Conservation (phyloP, 1,284 basidiomycete genomes). For the Apiotrichum montevideense region DNA sequence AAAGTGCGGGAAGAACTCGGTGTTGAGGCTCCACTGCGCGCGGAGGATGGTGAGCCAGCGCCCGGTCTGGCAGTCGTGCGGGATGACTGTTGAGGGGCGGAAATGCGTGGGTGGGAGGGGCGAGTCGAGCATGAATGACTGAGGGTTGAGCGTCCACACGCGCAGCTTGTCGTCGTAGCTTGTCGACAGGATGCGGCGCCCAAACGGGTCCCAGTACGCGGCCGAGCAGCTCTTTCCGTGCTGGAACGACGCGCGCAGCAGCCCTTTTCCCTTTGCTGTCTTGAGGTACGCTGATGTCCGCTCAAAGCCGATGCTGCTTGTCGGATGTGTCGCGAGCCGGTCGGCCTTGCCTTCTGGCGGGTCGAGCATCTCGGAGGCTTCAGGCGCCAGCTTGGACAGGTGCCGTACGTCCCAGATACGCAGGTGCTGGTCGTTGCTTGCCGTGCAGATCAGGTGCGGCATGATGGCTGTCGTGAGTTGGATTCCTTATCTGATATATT, state of each 20-base stretch:
- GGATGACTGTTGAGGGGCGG: constrained; percentile 28
- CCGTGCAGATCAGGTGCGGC: constrained; percentile 44
- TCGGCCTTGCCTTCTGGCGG: constrained; percentile 10
- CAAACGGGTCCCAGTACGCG: constrained; percentile 50
- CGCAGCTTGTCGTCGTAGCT: constrained; percentile 48
- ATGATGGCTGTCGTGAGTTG: constrained; percentile 29
- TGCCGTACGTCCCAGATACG: constrained; percentile 46
- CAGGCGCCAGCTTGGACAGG: constrained; percentile 25
- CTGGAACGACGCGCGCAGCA: constrained; percentile 37
- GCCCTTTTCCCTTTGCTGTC: constrained; percentile 27
- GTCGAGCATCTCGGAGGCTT: constrained; percentile 10
- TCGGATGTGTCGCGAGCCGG: constrained; percentile 15
- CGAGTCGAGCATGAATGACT: constrained; percentile 25
- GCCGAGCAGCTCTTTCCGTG: constrained; percentile 48
- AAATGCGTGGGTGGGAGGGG: constrained; percentile 32
- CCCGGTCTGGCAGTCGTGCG: constrained; percentile 50
- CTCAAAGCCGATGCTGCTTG: constrained; percentile 23
- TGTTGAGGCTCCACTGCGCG: constrained; percentile 48
- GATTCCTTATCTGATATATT: too few relatives aligned
- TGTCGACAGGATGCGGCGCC: constrained; percentile 45
- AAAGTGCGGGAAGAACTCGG: constrained; percentile 47
- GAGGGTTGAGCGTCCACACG: constrained; percentile 46
- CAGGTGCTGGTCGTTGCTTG: constrained; percentile 41
- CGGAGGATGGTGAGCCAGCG: constrained; percentile 50
- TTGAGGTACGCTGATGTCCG: constrained; percentile 19